Conservation (phyloP, 495 filamentous ascomycete genomes). For the Aspergillus steynii region DNA sequence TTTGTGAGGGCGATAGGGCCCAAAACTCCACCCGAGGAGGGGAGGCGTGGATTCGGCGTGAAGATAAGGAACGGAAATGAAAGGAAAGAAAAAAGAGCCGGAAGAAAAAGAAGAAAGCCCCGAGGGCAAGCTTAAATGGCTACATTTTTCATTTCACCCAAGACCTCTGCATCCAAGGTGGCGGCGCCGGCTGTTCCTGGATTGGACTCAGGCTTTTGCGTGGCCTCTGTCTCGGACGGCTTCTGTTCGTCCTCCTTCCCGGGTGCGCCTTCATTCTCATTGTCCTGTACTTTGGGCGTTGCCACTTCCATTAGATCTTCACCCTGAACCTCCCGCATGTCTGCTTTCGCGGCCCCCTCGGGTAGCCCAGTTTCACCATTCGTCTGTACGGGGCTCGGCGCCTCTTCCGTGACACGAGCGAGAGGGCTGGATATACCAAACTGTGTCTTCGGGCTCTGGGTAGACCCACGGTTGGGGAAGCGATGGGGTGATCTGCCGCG, state of each 20-base stretch:
- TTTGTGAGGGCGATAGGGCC: slow-evolving; percentile 15
- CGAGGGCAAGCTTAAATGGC: slow-evolving; percentile 41
- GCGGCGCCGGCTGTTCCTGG: slow-evolving; percentile 26
- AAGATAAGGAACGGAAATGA: slow-evolving; percentile 16
- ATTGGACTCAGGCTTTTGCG: slow-evolving; percentile 31
- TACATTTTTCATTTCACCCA: slow-evolving; percentile 59
- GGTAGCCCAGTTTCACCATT: slow-evolving; percentile 35
- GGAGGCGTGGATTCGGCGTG: slow-evolving; percentile 3
- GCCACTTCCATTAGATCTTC: slow-evolving; percentile 49
- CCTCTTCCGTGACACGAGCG: slow-evolving; percentile 54
- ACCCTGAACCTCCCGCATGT: slow-evolving; percentile 29
- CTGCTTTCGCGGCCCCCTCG: slow-evolving; percentile 32
- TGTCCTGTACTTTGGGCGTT: slow-evolving; percentile 42
- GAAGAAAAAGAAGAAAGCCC: slow-evolving; percentile 14
- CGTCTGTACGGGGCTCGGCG: slow-evolving; percentile 34
- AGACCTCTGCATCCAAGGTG: slow-evolving; percentile 39
- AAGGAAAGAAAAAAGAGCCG: slow-evolving; percentile 15
- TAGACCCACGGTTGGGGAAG: slow-evolving; percentile 47
- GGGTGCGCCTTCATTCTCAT: slow-evolving; percentile 36
- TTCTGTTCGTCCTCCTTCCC: slow-evolving; percentile 26
- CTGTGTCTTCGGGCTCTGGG: slow-evolving; percentile 49
- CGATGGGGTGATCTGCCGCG: slow-evolving; percentile 56
- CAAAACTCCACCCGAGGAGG: slow-evolving; percentile 15
- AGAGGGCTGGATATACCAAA: slow-evolving; percentile 56
- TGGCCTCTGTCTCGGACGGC: slow-evolving; percentile 32